Evolutionary conservation across 352 stramenopile genomes (phyloP), one percentile per base, ranked within the genome.

Genomic region (Pythium volutum): DNA sequence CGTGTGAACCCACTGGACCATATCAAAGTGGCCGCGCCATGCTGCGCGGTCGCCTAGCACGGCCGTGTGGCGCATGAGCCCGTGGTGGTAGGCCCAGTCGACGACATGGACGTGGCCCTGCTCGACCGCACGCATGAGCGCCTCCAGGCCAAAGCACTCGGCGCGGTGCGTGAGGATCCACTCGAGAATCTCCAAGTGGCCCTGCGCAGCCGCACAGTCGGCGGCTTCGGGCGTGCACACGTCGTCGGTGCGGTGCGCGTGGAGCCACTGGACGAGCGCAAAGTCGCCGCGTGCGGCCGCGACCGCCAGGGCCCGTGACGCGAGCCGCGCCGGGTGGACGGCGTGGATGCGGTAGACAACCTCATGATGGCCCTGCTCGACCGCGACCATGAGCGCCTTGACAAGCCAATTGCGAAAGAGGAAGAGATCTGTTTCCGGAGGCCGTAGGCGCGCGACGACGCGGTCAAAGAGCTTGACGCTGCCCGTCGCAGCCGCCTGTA

Each of bases 391-490:
- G 23, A 70, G 62, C 33, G 62, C 56, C 49, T 70, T 59, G 45
- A 64, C 64, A 29, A 71, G 57, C 64, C 64, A 71, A 48, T 71
- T 63, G 39, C 52, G 58, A 39, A 67, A 71, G 39, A 71, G 64
- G 34, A 53, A 57, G 46, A 60, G 34, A 31, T 71, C 50, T 12
- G 64, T 64, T 16, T 43, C 20, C 3, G 64, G 58, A 7, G 59
- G 58, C 16, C 20, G 43, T 22, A 71, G 26, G 27, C 64, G 64
- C 53, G 34, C 46, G 25, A 57, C 53, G 9, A 67, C 64, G 43
- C 64, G 64, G 54, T 66, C 58, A 36, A 71, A 71, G 51, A 71
- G 64, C 57, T 66, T 67, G 46, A 22, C 48, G 54, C 47, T 51
- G 26, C 58, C 64, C 3, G 53, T 64, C n/a, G 58, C 58, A 11